Percentiles rank a stretch among this genome's conserved stretches.
These are phyloP conservation scores for Buxus sempervirens DNA, from an alignment of 164 flowering plant species.

Conservation along the genomic window DNA sequence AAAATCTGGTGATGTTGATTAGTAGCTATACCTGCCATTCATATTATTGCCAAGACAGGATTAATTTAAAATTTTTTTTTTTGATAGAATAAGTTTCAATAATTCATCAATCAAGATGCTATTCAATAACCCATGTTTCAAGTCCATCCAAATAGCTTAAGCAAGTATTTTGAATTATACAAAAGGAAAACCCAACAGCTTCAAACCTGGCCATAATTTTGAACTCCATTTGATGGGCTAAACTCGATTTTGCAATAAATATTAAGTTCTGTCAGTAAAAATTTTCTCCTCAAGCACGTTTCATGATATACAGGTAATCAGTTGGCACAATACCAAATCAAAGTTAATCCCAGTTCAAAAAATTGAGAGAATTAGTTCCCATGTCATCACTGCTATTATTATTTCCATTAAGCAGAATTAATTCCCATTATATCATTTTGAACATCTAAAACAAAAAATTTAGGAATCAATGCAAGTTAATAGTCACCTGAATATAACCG, in stretches of 20 bases:
- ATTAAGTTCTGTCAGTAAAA: constrained; percentile 37
- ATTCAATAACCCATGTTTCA: not conserved
- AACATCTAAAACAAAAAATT: not conserved
- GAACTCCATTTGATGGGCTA: constrained; percentile 74
- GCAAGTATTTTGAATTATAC: too few relatives aligned
- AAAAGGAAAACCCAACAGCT: not conserved
- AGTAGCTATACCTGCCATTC: too few relatives aligned
- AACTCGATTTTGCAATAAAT: constrained; percentile 59
- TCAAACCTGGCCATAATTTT: constrained; percentile 83
- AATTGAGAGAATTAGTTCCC: too few relatives aligned
- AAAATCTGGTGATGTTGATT: too few relatives aligned
- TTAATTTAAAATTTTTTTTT: too few relatives aligned
- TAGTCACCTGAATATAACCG: too few relatives aligned
- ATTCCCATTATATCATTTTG: not conserved
- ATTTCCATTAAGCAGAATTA: not conserved
- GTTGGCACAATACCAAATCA: constrained; percentile 59
- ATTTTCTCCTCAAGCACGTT: constrained; percentile 31
- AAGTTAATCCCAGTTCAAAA: constrained; percentile 73
- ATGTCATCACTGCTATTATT: constrained; percentile 29
- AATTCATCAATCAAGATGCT: too few relatives aligned
- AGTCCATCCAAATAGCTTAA: too few relatives aligned
- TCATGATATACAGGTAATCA: constrained; percentile 69
- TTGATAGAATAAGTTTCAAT: too few relatives aligned
- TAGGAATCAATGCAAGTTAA: too few relatives aligned
- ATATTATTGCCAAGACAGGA: too few relatives aligned